phyloP scores from a whole-genome alignment of 176 grass and related monocot genomes.

The Oryza longistaminata region DNA sequence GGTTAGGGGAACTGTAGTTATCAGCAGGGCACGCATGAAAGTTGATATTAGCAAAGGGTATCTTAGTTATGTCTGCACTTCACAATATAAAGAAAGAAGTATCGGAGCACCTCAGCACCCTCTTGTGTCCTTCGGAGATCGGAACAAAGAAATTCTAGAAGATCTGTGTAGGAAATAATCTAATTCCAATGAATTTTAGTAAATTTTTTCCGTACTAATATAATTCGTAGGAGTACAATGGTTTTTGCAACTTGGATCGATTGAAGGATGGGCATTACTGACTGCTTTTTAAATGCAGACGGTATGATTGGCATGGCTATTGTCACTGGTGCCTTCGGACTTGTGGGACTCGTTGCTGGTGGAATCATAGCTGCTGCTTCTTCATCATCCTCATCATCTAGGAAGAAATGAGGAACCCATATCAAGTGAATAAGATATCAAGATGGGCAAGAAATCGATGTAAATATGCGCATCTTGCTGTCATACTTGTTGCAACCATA shows the following conservation, averaged over 20 bases:
- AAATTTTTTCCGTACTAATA: neutral
- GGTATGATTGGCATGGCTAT: slow-evolving; percentile 93
- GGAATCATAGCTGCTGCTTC: slow-evolving; percentile 71
- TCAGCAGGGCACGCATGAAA: neutral
- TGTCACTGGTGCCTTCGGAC: slow-evolving; percentile 66
- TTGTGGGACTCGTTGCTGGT: slow-evolving; percentile 77
- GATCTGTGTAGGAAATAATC: too few relatives aligned
- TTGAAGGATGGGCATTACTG: slow-evolving; percentile 8
- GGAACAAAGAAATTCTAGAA: too few relatives aligned
- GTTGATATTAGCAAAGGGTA: slow-evolving; percentile 13
- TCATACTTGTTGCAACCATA: neutral
- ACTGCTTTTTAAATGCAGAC: slow-evolving; percentile 53
- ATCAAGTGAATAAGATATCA: slow-evolving; percentile 28
- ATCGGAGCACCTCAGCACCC: neutral
- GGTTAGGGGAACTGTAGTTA: neutral
- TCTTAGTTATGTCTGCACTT: neutral
- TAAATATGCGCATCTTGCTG: neutral
- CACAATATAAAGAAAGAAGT: neutral
- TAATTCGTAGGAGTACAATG: neutral
- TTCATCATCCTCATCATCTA: slow-evolving; percentile 48
- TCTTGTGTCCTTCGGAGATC: neutral
- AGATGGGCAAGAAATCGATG: slow-evolving; percentile 12
- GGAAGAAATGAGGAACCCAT: slow-evolving; percentile 67
- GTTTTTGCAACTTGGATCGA: neutral
- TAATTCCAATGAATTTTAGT: too few relatives aligned